Percentiles rank a stretch among this genome's conserved stretches.
Conservation (phyloP, 2,329 filamentous ascomycete species). For the Acephala macrosclerotiorum region DNA sequence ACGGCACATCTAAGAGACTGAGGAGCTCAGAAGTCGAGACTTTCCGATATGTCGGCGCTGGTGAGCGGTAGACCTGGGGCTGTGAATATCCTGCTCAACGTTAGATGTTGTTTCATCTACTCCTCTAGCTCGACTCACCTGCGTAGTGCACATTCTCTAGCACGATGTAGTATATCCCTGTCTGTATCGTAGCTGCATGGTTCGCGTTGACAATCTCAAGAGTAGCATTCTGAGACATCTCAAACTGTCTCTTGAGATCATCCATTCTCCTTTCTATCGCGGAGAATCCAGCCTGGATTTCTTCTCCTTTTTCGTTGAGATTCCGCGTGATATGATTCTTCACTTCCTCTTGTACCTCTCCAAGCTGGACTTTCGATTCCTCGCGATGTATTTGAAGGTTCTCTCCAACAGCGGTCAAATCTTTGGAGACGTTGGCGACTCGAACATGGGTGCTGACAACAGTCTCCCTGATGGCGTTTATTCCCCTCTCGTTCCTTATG, state of each 20-base stretch:
- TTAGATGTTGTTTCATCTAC: neutral
- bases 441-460: neutral
- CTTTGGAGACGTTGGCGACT: neutral
- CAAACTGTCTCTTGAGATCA: neutral
- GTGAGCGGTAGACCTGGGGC: neutral
- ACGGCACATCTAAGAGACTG: neutral
- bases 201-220: neutral
- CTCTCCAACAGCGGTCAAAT: neutral
- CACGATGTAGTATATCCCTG: conserved; percentile 3
- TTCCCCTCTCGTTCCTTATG: neutral
- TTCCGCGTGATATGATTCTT: neutral
- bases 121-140: neutral
- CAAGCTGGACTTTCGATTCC: neutral
- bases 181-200: neutral
- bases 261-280: neutral
- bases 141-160: neutral
- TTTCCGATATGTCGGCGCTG: neutral
- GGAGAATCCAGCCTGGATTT: neutral
- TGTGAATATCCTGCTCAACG: neutral
- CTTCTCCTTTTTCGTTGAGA: neutral
- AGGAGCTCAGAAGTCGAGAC: conserved; percentile 3
- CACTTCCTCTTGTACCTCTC: neutral
- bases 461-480: neutral
- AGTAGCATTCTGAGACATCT: neutral
- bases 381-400: conserved; percentile 5